Evolutionary conservation across 495 filamentous ascomycete species (phyloP).

Genomic region (Rhypophila decipiens): DNA sequence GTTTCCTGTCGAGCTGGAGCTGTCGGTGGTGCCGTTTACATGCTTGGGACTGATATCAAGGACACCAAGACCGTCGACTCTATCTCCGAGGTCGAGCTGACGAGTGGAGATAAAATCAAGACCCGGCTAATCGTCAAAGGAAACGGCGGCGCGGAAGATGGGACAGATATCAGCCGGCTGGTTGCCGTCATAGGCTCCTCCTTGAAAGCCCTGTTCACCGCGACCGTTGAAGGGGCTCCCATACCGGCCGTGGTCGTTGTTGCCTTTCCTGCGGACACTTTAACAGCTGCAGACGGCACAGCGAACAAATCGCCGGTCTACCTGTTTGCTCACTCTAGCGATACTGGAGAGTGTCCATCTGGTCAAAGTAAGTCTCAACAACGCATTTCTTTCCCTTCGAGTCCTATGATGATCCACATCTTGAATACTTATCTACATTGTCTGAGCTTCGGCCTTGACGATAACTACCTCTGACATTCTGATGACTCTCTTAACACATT

Average conservation of each 20-base stretch:
- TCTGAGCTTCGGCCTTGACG: constrained; percentile 77
- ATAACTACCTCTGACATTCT: constrained; percentile 86
- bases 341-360: constrained; percentile 79
- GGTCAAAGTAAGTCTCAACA: constrained; percentile 70
- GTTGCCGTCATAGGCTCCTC: constrained; percentile 66
- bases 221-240: constrained; percentile 65
- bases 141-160: constrained; percentile 33
- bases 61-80: constrained; percentile 15
- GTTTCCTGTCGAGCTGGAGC: constrained; percentile 88
- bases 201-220: constrained; percentile 61
- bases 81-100: constrained; percentile 45
- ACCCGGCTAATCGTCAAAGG: constrained; percentile 49
- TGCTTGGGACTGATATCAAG: constrained; percentile 63
- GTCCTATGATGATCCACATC: constrained; percentile 69
- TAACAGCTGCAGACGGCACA: constrained; percentile 26
- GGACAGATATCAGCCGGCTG: constrained; percentile 29
- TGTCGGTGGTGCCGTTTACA: constrained; percentile 87
- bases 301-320: constrained; percentile 55
- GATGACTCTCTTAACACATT: constrained; percentile 48
- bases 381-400: constrained; percentile 10
- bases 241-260: constrained; percentile 68
- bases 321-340: constrained; percentile 71
- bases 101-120: constrained; percentile 54
- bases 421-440: constrained; percentile 99
- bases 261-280: constrained; percentile 55